phyloP scores from a whole-genome alignment of 495 filamentous ascomycete genomes.

The Pyrenula massariospora region DNA sequence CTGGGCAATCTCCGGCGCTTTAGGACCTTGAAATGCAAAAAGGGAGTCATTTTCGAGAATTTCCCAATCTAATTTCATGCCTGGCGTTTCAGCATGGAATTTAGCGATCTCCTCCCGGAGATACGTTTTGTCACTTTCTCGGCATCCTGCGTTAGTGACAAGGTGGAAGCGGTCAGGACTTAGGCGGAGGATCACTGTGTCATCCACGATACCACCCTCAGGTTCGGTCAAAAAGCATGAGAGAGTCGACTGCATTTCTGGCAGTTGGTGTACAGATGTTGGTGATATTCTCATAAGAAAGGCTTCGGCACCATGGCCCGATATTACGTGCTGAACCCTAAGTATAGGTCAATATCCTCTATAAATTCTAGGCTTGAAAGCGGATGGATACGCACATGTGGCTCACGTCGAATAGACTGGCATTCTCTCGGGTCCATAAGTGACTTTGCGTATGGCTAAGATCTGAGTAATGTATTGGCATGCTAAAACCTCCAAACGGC shows the following conservation, averaged over 20 bases:
- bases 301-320: slow-evolving; percentile 61
- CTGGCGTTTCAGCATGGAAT: slow-evolving; percentile 31
- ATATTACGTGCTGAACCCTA: slow-evolving; percentile 60
- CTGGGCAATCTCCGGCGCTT: slow-evolving; percentile 52
- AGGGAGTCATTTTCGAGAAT: slow-evolving; percentile 56
- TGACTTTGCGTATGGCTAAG: slow-evolving; percentile 70
- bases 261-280: slow-evolving; percentile 44
- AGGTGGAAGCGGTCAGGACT: slow-evolving; percentile 67
- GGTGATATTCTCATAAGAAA: slow-evolving; percentile 79
- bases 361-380: neutral
- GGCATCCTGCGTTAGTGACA: slow-evolving; percentile 91
- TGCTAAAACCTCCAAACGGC: slow-evolving; percentile 84
- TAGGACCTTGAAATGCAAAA: slow-evolving; percentile 80
- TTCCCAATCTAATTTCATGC: slow-evolving; percentile 51
- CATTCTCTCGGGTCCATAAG: slow-evolving; percentile 72
- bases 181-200: slow-evolving; percentile 75
- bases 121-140: slow-evolving; percentile 74
- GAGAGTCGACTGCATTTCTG: slow-evolving; percentile 56
- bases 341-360: neutral
- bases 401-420: slow-evolving; percentile 78
- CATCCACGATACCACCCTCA: slow-evolving; percentile 87
- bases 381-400: slow-evolving; percentile 32
- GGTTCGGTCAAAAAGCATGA: slow-evolving; percentile 65
- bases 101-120: slow-evolving; percentile 49
- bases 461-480: slow-evolving; percentile 82